Base-by-base conservation (phyloP, 1,284 basidiomycete species). In the Austroboletus novae-zelandiae region DNA sequence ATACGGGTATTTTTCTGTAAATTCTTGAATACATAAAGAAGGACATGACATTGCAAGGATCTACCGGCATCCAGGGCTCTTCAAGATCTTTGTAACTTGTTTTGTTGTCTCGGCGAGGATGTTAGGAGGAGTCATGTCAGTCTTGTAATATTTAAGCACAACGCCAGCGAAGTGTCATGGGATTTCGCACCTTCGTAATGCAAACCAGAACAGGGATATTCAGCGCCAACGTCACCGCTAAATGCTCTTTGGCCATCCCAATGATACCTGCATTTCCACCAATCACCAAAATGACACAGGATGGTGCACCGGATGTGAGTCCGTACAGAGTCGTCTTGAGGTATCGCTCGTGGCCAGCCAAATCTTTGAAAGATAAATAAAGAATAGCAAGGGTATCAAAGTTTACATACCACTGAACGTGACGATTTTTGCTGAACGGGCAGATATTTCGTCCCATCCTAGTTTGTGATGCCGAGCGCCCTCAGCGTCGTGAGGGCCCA, bases 161-260 rank as follows among this genome's bases (percentile, higher is more conserved):
- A 45, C 40, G 30, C n/a, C 18, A 40, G 10, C 29, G 25, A 36
- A 27, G 20, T 48, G 25, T 14, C 17, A 20, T n/a, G 25, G 18
- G 9, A 27, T 11, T 15, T 34, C 65, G 51, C 51, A 90, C 91
- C 78, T 98, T 98, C 14, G 95, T 98, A 46, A 98, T 89, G 67
- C 93, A 94, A 27, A 97, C 90, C 5, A 94, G 84, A 32, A 99
- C 88, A 2, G 96, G 96, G 2, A 99, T 91, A 59, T 88, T 92
- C 43, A 99, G 74, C 2, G 96, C 96, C 1, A 99, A 76, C 0
- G 96, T 88, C 50, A 99, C 95, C 1, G 96, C 94, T 13, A 98
- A 75, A 70, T 98, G 96, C 67, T 96, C 94, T 68, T 98, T 98
- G 27, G 91, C 94, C 96, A 98, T 98, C 42, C 97, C 97, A 52